Evolutionary conservation across 768 basidiomycete genomes (phyloP).

Genomic region (Daedaleopsis sinensis): DNA sequence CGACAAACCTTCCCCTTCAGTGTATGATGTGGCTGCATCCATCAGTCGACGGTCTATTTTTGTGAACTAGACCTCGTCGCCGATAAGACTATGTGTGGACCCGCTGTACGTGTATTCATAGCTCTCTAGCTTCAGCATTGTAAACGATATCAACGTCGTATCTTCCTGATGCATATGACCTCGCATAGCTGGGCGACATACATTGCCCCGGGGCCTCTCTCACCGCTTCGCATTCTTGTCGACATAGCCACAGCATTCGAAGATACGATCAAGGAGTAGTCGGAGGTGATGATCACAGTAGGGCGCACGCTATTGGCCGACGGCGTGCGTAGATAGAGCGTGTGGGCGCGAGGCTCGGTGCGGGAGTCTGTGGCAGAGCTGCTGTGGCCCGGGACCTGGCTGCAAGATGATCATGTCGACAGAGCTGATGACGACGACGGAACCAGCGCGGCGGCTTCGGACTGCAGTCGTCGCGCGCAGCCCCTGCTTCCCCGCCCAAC

Average conservation of each 20-base stretch:
- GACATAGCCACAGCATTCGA: not conserved
- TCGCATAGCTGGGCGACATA: not conserved
- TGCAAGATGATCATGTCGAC: conserved; percentile 1
- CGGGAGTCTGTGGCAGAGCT: no score
- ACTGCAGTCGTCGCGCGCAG: not conserved
- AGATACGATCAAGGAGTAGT: not conserved
- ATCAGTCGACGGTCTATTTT: not conserved
- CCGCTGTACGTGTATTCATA: not conserved
- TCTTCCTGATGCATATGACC: no score
- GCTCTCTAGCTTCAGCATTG: not conserved
- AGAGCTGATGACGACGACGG: conserved; percentile 13
- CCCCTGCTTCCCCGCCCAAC: not conserved
- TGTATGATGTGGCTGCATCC: conserved; percentile 6
- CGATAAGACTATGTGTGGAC: not conserved
- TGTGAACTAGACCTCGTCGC: not conserved
- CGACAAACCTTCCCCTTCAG: conserved; percentile 30
- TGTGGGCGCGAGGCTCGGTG: no score
- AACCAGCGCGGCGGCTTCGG: not conserved
- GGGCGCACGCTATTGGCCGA: not conserved
- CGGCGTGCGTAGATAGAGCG: no score
- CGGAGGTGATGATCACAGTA: not conserved
- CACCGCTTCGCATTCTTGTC: not conserved
- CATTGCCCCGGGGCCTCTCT: not conserved
- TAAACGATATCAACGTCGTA: not conserved
- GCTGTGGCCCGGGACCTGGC: no score